phyloP scores from a whole-genome alignment of 2,329 filamentous ascomycete genomes.

The Epichloe baconii region DNA sequence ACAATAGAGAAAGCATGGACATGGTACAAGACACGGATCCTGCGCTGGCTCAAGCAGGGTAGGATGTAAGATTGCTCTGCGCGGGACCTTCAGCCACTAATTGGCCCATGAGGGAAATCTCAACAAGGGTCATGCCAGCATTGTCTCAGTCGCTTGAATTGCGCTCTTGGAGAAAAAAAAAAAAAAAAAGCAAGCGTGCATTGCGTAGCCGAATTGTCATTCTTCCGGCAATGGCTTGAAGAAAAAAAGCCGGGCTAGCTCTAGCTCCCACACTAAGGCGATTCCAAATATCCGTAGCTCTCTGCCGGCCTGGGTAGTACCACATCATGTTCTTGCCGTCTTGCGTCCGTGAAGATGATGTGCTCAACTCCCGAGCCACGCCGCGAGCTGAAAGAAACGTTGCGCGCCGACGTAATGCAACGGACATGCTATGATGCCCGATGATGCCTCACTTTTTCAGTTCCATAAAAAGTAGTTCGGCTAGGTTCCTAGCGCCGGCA shows the following conservation, averaged over 20 bases:
- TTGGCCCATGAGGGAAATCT: background rate
- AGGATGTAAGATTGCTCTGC: background rate
- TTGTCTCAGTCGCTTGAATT: background rate
- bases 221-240: too few species aligned
- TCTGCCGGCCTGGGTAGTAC: too few species aligned
- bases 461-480: background rate
- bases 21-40: too few species aligned
- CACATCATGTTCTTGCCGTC: too few species aligned
- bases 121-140: background rate
- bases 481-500: background rate
- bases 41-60: background rate
- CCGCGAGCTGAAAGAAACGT: background rate
- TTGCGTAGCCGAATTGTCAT: too few species aligned
- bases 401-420: background rate
- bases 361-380: too few species aligned
- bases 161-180: background rate
- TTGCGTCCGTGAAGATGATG: too few species aligned
- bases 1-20: background rate
- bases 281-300: too few species aligned
- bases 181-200: too few species aligned
- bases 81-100: background rate
- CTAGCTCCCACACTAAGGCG: too few species aligned
- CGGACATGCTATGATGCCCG: background rate
- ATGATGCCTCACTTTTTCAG: background rate
- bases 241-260: too few species aligned